Conservation (phyloP, 345 rosid genomes). For the Eutrema heterophyllum region DNA sequence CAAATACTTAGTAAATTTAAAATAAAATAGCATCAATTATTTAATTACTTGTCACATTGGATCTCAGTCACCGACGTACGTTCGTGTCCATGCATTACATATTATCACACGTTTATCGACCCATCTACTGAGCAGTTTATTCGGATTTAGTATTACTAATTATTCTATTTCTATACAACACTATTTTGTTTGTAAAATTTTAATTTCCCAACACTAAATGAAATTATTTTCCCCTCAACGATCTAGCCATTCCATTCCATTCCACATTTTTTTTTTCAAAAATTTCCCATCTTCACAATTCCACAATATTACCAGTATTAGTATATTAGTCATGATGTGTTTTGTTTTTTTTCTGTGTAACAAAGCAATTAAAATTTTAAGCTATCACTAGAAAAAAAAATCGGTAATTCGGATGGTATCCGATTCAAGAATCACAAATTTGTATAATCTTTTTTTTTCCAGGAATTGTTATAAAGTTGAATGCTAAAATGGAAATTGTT, state of each 20-base stretch:
- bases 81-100: slow-evolving; percentile 27
- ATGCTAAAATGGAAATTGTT: background rate
- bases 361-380: background rate
- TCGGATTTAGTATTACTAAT: slow-evolving; percentile 8
- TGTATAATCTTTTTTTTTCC: background rate
- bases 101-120: slow-evolving; percentile 26
- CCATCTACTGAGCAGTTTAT: slow-evolving; percentile 12
- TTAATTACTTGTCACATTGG: slow-evolving; percentile 31
- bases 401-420: background rate
- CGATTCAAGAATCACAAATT: background rate
- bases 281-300: background rate
- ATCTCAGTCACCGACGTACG: slow-evolving; percentile 36
- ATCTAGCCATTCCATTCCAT: background rate
- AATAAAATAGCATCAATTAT: slow-evolving; percentile 20
- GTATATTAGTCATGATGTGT: background rate
- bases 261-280: too few species aligned
- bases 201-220: background rate
- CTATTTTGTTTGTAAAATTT: background rate
- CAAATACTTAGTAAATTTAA: background rate
- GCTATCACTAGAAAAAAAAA: background rate
- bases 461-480: background rate
- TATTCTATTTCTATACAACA: background rate
- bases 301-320: background rate
- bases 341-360: background rate
- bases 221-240: background rate